These are phyloP conservation scores for Xylaria sp. DNA, from an alignment of 2,329 filamentous ascomycete genomes.

Conservation along the genomic window DNA sequence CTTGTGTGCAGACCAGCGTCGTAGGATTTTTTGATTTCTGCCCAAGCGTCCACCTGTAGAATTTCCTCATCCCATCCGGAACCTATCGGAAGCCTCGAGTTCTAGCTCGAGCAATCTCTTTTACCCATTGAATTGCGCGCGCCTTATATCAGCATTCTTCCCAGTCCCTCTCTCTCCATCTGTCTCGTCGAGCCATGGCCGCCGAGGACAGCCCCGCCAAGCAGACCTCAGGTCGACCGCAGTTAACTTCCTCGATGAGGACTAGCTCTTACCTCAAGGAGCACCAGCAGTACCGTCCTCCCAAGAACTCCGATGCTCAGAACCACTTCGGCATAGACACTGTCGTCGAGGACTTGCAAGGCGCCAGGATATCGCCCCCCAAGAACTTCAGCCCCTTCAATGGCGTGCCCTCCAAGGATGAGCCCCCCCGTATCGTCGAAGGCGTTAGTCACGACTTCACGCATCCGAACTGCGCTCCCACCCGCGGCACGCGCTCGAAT, in stretches of 20 bases:
- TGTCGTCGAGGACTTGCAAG: conserved; percentile 59
- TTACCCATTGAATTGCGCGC: neutral
- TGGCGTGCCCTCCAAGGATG: conserved; percentile 61
- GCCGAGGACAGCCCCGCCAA: conserved; percentile 32
- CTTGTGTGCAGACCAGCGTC: neutral
- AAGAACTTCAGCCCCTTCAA: conserved; percentile 55
- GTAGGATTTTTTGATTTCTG: neutral
- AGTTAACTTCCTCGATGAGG: conserved; percentile 55
- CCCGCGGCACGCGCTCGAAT: conserved; percentile 50
- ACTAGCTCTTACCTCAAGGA: conserved; percentile 66
- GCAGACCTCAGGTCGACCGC: conserved; percentile 45
- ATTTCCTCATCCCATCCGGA: neutral
- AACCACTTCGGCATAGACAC: conserved; percentile 66
- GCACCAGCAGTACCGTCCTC: conserved; percentile 65
- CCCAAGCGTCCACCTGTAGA: neutral
- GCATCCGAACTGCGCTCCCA: conserved; percentile 64
- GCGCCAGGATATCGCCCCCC: conserved; percentile 42
- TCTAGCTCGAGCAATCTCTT: neutral
- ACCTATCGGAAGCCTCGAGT: neutral
- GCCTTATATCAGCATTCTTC: conserved; percentile 1
- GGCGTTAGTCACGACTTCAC: conserved; percentile 65
- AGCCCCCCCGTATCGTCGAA: conserved; percentile 63
- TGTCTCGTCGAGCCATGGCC: conserved; percentile 25
- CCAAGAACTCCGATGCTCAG: conserved; percentile 55
- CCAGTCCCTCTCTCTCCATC: neutral